Evolutionary conservation across 352 stramenopile genomes (phyloP).

Genomic region (Phytophthora pini): DNA sequence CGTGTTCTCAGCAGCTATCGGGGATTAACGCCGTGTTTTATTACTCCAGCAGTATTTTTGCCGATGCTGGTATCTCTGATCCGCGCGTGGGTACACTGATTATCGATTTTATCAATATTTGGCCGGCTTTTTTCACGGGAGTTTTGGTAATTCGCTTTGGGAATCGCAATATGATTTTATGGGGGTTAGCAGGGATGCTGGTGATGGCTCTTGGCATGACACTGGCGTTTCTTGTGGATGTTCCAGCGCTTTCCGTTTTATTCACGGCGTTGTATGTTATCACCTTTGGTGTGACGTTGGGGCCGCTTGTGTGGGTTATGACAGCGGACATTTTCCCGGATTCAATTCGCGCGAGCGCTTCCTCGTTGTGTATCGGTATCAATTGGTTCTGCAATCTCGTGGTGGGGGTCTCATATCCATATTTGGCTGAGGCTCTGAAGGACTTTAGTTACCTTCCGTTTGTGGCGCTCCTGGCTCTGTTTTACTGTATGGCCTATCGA

Average conservation of each 20-base stretch:
- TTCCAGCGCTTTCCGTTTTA: slow-evolving; percentile 57
- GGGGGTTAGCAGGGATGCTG: slow-evolving; percentile 48
- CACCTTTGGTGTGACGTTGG: slow-evolving; percentile 33
- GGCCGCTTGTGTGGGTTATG: slow-evolving; percentile 31
- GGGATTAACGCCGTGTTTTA: slow-evolving; percentile 50
- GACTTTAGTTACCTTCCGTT: slow-evolving; percentile 57
- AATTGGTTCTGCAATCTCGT: slow-evolving; percentile 68
- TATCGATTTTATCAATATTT: slow-evolving; percentile 37
- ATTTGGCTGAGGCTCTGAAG: slow-evolving; percentile 45
- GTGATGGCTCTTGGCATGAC: slow-evolving; percentile 58
- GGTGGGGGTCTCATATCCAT: slow-evolving; percentile 62
- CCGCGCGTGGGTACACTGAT: slow-evolving; percentile 33
- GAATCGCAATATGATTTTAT: slow-evolving; percentile 66
- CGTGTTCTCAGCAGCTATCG: slow-evolving; percentile 53
- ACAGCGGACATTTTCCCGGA: slow-evolving; percentile 33
- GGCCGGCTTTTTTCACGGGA: slow-evolving; percentile 31
- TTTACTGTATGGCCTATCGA: slow-evolving; percentile 45
- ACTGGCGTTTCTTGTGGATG: slow-evolving; percentile 42
- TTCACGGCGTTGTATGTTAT: slow-evolving; percentile 52
- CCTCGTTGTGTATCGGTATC: slow-evolving; percentile 33
- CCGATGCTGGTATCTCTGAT: slow-evolving; percentile 35
- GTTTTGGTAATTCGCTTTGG: slow-evolving; percentile 49
- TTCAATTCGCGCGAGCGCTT: slow-evolving; percentile 26
- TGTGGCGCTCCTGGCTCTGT: slow-evolving; percentile 49
- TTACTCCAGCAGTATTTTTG: slow-evolving; percentile 57